Percentiles rank a stretch among this genome's conserved stretches.
These are phyloP conservation scores for Piedraia hortae DNA, from an alignment of 2,329 filamentous ascomycete genomes.

Conservation along the genomic window DNA sequence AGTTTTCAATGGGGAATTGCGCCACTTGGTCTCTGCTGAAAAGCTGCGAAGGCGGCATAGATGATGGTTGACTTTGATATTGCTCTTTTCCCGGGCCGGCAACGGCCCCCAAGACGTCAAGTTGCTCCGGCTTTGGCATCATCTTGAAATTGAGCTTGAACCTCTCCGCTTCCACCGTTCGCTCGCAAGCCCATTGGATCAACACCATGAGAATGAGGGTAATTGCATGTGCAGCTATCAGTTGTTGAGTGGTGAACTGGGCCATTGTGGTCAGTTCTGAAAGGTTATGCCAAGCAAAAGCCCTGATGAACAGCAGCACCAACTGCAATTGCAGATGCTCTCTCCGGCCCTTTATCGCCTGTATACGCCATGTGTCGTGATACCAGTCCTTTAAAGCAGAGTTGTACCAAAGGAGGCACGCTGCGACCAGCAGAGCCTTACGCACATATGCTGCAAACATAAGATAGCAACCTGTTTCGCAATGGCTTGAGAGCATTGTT, in stretches of 20 bases:
- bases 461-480: conserved; percentile 7
- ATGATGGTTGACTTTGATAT: conserved; percentile 7
- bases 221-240: conserved; percentile 26
- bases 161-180: conserved; percentile 6
- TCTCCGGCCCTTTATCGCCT: conserved; percentile 16
- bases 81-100: conserved; percentile 7
- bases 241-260: conserved; percentile 9
- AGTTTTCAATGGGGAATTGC: conserved; percentile 14
- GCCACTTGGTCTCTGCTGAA: conserved; percentile 5
- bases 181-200: conserved; percentile 6
- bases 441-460: conserved; percentile 6
- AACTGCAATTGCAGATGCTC: conserved; percentile 40
- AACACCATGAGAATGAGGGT: conserved; percentile 26
- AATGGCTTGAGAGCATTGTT: too few species aligned
- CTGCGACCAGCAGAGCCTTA: conserved; percentile 5
- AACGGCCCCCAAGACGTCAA: conserved; percentile 7
- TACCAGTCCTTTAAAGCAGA: conserved; percentile 9
- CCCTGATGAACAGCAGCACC: conserved; percentile 28
- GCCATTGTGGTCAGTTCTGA: conserved; percentile 4
- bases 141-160: conserved; percentile 11
- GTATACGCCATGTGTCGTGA: conserved; percentile 8
- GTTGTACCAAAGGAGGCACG: conserved; percentile 11
- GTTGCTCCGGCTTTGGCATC: conserved; percentile 10
- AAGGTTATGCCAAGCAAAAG: conserved; percentile 14
- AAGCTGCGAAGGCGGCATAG: conserved; percentile 7